Evolutionary conservation across 2,329 filamentous ascomycete genomes (phyloP).

Genomic region (Trichoderma sp.): DNA sequence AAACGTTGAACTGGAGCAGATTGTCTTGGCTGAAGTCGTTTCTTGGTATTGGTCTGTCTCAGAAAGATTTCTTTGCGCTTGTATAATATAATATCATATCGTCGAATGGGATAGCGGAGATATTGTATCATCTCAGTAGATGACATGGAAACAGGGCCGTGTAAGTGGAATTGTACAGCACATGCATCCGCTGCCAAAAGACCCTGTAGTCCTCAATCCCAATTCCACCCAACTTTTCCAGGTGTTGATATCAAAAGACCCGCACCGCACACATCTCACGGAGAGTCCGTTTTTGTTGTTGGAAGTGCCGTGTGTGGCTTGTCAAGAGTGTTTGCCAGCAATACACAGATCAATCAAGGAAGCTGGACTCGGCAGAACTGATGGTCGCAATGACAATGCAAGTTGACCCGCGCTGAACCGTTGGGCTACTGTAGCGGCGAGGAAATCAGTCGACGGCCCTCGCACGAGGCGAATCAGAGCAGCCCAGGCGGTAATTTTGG

Average conservation of each 20-base stretch:
- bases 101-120: background rate
- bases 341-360: background rate
- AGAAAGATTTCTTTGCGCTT: background rate
- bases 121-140: background rate
- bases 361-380: background rate
- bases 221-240: background rate
- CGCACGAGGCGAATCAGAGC: constrained; percentile 35
- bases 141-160: background rate
- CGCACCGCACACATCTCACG: background rate
- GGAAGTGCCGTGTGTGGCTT: background rate
- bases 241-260: background rate
- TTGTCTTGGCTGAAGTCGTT: background rate
- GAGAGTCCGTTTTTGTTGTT: background rate
- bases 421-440: background rate
- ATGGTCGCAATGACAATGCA: background rate
- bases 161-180: background rate
- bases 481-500: constrained; percentile 38
- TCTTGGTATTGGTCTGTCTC: background rate
- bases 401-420: background rate
- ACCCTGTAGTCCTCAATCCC: background rate
- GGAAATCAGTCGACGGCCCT: constrained; percentile 4
- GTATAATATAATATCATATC: background rate
- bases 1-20: background rate
- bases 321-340: background rate
- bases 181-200: background rate